These are phyloP conservation scores for Neostapfia colusana DNA, from an alignment of 176 grass and related monocot genomes.

Conservation along the genomic window DNA sequence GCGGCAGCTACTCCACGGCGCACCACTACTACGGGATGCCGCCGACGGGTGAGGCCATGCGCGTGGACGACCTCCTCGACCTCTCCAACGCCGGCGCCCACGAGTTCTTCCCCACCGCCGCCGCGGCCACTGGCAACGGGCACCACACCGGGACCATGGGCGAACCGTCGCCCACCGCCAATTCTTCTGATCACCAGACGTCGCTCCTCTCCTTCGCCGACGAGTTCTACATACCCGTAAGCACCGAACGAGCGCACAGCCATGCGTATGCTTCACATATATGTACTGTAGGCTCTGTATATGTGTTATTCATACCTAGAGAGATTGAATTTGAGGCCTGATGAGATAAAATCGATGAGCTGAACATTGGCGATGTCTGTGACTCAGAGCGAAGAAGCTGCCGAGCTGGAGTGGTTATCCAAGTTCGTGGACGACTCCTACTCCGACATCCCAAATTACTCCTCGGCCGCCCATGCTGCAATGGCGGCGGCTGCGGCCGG, in stretches of 20 bases:
- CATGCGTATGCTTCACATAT: slow-evolving; percentile 4
- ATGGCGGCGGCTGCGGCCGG: slow-evolving; percentile 35
- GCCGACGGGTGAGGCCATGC: slow-evolving; percentile 54
- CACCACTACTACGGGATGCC: slow-evolving; percentile 67
- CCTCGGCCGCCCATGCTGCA: slow-evolving; percentile 50
- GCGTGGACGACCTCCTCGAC: slow-evolving; percentile 78
- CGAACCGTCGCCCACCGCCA: slow-evolving; percentile 45
- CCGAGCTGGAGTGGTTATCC: slow-evolving; percentile 97
- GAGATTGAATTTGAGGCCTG: background rate
- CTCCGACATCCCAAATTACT: slow-evolving; percentile 81
- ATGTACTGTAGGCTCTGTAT: too few relatives aligned
- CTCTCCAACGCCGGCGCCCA: slow-evolving; percentile 63
- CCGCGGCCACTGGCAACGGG: background rate
- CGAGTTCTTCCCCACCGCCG: slow-evolving; percentile 58
- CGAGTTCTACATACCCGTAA: slow-evolving; percentile 94
- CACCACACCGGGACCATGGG: slow-evolving; percentile 32
- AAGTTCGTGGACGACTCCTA: slow-evolving; percentile 99
- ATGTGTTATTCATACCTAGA: background rate
- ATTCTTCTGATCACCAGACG: slow-evolving; percentile 60
- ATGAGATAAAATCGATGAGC: background rate
- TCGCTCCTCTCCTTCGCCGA: slow-evolving; percentile 73
- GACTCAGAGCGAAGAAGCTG: slow-evolving; percentile 80
- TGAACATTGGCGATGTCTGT: slow-evolving; percentile 23
- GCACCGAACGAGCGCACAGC: slow-evolving; percentile 26
- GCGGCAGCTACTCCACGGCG: slow-evolving; percentile 36